Base-by-base conservation (phyloP, 2,329 filamentous ascomycete species). In the Ceratocystis destructans region DNA sequence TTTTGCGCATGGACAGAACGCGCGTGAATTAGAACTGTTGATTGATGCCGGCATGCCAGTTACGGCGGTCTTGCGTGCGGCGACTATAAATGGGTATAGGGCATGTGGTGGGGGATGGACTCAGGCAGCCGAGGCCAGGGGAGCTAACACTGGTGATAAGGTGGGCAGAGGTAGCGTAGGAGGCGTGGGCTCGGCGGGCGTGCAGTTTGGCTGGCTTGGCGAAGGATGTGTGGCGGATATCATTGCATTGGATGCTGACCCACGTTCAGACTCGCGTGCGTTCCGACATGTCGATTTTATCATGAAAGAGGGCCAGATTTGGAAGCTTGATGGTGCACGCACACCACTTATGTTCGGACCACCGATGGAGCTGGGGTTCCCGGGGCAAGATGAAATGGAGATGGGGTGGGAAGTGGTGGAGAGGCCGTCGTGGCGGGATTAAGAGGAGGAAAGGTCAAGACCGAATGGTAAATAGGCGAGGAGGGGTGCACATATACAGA, bases 231-330 rank as follows among this genome's bases (percentile, higher is more conserved):
- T 77, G 7, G 81, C 81, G 0, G 82, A 83, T 72, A 76, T 83
- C 10, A 75, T 83, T 61, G 80, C 79, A 0, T 68, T 83, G 10
- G 73, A 77, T 1, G 72, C 75, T 0, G 78, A 82, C 69, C 76
- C 78, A 2, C 72, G 74, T 31, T 68, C 73, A 22, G 78, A 81
- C 65, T 45, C 71, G 1, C 69, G 71, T 22, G 77, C 77, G 1
- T 68, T 84, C 37, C 75, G 80, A 64, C 77, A 75, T 67, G 78
- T 83, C 0, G 74, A 71, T 64, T 83, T 83, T 71, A 81, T 83
- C 20, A 83, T 84, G 80, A 84, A 83, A 71, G 81, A 84, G 70
- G 81, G 75, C 0, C 75, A 70, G 62, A 73, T 83, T 7, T 83
- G 79, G 75, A 82, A 81, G 70, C 65, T 70, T 46, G 71, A 73